A percentile compares a stretch with the other conserved stretches of the same genome.
Conservation (phyloP, 768 basidiomycete genomes). For the Mycena belliarum region DNA sequence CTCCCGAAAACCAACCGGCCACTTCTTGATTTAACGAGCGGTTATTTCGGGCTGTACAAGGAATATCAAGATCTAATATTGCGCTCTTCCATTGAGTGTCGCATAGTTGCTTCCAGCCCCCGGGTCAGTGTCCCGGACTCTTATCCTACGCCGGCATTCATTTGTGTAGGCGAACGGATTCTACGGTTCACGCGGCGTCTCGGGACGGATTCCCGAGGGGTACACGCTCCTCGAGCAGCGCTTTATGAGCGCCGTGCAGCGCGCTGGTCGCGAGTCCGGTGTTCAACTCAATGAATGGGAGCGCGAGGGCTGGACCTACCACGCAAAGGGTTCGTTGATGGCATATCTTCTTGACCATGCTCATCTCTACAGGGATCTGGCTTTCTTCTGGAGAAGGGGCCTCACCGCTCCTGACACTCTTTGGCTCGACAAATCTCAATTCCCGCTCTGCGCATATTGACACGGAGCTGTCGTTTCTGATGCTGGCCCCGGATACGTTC, state of each 20-base stretch:
- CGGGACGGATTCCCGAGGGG: conserved; percentile 91
- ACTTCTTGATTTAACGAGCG: conserved; percentile 84
- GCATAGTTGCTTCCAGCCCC: conserved; percentile 85
- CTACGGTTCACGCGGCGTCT: conserved; percentile 84
- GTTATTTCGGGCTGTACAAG: conserved; percentile 88
- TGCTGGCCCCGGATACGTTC: conserved; percentile 53
- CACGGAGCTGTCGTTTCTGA: conserved; percentile 87
- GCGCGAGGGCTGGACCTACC: conserved; percentile 92
- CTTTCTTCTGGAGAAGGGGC: conserved; percentile 57
- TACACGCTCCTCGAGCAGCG: conserved; percentile 86
- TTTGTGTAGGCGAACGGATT: conserved; percentile 88
- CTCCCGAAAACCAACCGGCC: conserved; percentile 32
- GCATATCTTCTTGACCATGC: neutral
- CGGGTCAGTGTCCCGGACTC: conserved; percentile 51
- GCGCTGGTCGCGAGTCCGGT: conserved; percentile 49
- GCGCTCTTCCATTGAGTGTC: conserved; percentile 54
- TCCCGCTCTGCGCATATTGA: conserved; percentile 89
- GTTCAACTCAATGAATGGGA: conserved; percentile 88
- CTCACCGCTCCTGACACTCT: conserved; percentile 72
- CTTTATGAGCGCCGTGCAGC: conserved; percentile 69
- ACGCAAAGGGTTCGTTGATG: conserved; percentile 80
- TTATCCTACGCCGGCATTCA: neutral
- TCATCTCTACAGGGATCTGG: conserved; percentile 70
- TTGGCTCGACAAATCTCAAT: conserved; percentile 95
- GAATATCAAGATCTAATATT: conserved; percentile 78